A percentile compares a stretch with the other conserved stretches of the same genome.
Conservation (phyloP, 768 basidiomycete genomes). For the Kwoniella sp. region DNA sequence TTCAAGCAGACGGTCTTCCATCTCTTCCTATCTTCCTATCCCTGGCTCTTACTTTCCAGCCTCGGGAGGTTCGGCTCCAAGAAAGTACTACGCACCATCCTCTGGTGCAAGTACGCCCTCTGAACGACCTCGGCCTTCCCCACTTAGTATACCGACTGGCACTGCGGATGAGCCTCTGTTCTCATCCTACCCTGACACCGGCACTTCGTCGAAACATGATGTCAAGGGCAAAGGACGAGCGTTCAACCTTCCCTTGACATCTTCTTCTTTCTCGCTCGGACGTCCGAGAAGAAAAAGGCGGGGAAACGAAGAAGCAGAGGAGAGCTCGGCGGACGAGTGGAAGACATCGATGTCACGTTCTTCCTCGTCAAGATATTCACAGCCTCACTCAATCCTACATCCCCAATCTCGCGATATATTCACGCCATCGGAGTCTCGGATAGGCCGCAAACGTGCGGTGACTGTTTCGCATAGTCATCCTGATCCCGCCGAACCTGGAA, state of each 20-base stretch:
- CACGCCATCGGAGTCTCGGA: neutral
- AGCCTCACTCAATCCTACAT: neutral
- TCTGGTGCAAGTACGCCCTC: conserved; percentile 28
- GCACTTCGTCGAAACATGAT: conserved; percentile 8
- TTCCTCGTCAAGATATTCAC: conserved; percentile 11
- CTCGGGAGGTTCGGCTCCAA: neutral
- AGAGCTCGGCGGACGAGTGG: conserved; percentile 24
- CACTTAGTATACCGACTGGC: conserved; percentile 33
- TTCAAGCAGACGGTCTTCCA: conserved; percentile 27
- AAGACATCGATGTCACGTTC: conserved; percentile 3
- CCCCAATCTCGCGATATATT: neutral
- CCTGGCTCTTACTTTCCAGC: conserved; percentile 44
- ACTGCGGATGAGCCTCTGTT: conserved; percentile 47
- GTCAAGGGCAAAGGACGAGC: conserved; percentile 36
- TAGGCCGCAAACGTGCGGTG: conserved; percentile 7
- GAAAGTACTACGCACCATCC: conserved; percentile 9
- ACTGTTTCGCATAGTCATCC: conserved; percentile 5
- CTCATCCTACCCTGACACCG: conserved; percentile 44
- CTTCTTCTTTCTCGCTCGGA: conserved; percentile 17
- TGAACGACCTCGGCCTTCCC: conserved; percentile 33
- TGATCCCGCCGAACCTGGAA: neutral
- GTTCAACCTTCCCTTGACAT: conserved; percentile 21
- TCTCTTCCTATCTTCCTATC: conserved; percentile 21
- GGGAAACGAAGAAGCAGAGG: conserved; percentile 11
- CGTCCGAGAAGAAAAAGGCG: conserved; percentile 3